These are phyloP conservation scores for Leptoxyphium fumago DNA, from an alignment of 2,329 filamentous ascomycete species.

Conservation along the genomic window DNA sequence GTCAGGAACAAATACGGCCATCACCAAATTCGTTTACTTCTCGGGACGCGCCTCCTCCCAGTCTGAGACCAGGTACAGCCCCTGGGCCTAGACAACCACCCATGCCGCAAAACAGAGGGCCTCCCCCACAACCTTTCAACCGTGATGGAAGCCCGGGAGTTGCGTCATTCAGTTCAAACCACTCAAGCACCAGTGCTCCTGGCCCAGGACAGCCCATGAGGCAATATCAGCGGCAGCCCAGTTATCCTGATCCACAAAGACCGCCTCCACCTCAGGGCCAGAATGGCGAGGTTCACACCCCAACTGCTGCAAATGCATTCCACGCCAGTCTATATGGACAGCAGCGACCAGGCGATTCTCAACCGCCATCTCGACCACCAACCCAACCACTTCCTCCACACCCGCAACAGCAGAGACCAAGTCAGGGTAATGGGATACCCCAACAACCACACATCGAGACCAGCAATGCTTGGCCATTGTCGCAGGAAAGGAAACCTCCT, in stretches of 20 bases:
- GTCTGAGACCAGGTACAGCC: slow-evolving; percentile 12
- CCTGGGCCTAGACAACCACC: slow-evolving; percentile 7
- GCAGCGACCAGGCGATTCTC: background rate
- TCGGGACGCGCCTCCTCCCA: slow-evolving; percentile 5
- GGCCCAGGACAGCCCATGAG: background rate
- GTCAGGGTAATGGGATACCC: background rate
- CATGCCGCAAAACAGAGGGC: background rate
- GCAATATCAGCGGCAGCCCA: background rate
- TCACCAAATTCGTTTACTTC: slow-evolving; percentile 14
- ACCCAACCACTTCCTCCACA: slow-evolving; percentile 7
- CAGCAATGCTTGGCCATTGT: background rate
- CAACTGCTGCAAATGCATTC: background rate
- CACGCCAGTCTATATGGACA: background rate
- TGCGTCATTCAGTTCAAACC: background rate
- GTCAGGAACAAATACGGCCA: slow-evolving; percentile 21
- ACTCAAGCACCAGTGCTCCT: background rate
- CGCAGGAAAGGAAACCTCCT: background rate
- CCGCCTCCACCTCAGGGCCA: background rate
- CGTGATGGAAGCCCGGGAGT: background rate
- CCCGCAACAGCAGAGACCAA: slow-evolving; percentile 3
- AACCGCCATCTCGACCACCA: slow-evolving; percentile 13
- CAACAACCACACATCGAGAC: slow-evolving; percentile 8
- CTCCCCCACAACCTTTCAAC: background rate
- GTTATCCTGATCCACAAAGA: background rate
- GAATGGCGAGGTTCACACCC: background rate